Base-by-base conservation (phyloP, 495 filamentous ascomycete genomes). In the Hypoxylon fragiforme region DNA sequence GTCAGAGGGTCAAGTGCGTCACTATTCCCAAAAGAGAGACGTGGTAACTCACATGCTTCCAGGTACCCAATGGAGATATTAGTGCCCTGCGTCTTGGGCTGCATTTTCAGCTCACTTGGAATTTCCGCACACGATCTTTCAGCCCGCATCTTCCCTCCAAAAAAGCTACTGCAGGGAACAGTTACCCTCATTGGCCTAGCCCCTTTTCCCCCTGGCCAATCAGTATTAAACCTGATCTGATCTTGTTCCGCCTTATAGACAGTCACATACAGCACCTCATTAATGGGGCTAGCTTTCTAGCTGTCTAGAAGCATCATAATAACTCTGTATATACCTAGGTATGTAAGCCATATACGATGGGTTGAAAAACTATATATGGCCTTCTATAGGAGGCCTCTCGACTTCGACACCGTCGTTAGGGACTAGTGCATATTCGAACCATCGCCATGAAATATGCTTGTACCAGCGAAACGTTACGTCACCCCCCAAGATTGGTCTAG, bases 401-500 rank as follows among this genome's bases (percentile, higher is more conserved):
- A 11, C 14, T 45, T 26, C 12, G 35, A 49, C 30, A 16, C 41
- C 30, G 42, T 37, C 7, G 13, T 62, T 49, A 37, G 35, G 49
- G 50, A 50, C 37, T 57, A 50, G 54, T 47, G 26, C 41, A 44
- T 48, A 28, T 36, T 21, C 15, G 37, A 38, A 6, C 24, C 40
- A 44, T 55, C 54, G 53, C 38, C 46, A 65, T 54, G 60, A 58
- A 42, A 50, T n/a, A 57, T 54, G 50, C 15, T 44, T 43, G 24
- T 24, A 16, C 49, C 54, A 18, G 44, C 53, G 19, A 60, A 57
- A 45, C 58, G 32, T 15, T 61, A 65, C 53, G 63, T 59, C 37
- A 50, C 59, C 8, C 24, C 62, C 30, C 51, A 68, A 26, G 62
- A 68, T 50, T 68, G 65, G 65, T 20, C 62, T 1, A 50, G 63